Evolutionary conservation across 2,329 filamentous ascomycete species (phyloP), one percentile per base, ranked within the genome.

Genomic region (Sclerotinia spermophila): DNA sequence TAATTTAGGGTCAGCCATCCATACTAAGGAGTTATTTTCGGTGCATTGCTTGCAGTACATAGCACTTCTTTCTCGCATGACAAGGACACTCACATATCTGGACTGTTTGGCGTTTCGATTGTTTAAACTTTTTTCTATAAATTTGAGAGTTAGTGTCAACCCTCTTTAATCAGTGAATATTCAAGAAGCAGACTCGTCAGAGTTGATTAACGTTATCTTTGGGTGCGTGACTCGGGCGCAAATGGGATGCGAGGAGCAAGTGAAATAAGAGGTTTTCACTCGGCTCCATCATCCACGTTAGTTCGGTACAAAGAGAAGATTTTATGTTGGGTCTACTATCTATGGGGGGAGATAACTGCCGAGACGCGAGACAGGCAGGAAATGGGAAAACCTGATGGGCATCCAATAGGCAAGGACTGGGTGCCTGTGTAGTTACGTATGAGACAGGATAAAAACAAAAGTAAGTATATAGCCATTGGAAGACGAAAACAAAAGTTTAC

Each of bases 121-220:
- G 10, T 53, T 24, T 53, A 42, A 40, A 21, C 45, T 40, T 27
- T 53, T 66, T 55, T 8, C 40, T 60, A 53, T 21, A 38, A 35
- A 38, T 66, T 66, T 19, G 33, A 40, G 45, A 66, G 45, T 66
- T 40, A 40, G 44, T 66, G n/a, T 40, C 35, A 66, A 55, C 45
- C 45, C 62, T 53, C 48, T 42, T n/a, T 66, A 66, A 66, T 66
- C 45, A 53, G 17, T 10, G 38, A 66, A 38, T 30, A 66, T 66
- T 51, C 45, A 66, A 66, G 62, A 42, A 66, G 55, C 62, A 66
- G 62, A 66, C 62, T 53, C 55, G 62, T 53, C 62, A 66, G 35
- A 40, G 45, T 53, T 53, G 4, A 40, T 53, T 66, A 17, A 30
- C 33, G n/a, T 66, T 30, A 38, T 53, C 21, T 53, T 38, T 4